Conservation (phyloP, 2,329 filamentous ascomycete genomes). For the Pseudonectria foliicola region DNA sequence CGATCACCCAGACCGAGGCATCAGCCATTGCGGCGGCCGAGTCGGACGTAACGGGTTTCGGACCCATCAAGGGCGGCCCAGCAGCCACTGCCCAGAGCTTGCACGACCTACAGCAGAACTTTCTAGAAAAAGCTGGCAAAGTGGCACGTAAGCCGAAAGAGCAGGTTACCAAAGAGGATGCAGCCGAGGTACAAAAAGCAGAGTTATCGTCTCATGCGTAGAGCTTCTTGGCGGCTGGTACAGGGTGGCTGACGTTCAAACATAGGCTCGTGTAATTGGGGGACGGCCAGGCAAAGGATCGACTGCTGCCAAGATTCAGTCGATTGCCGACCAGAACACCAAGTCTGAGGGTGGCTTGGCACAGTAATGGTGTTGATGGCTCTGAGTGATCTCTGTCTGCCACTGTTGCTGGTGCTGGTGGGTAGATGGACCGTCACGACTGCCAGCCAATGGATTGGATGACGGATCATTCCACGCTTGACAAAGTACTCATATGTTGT, state of each 20-base stretch:
- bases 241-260: no score
- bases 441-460: no score
- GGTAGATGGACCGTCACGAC: no score
- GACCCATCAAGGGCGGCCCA: slow-evolving; percentile 25
- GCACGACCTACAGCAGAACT: slow-evolving; percentile 28
- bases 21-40: slow-evolving; percentile 20
- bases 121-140: slow-evolving; percentile 22
- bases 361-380: no score
- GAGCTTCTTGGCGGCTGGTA: background rate
- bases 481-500: no score
- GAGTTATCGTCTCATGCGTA: slow-evolving; percentile 13
- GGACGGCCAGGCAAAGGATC: slow-evolving; percentile 19
- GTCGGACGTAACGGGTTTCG: slow-evolving; percentile 22
- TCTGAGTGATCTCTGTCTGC: no score
- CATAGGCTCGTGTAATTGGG: slow-evolving; percentile 12
- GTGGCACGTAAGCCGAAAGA: slow-evolving; percentile 21
- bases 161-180: slow-evolving; percentile 25
- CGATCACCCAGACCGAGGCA: no score
- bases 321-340: slow-evolving; percentile 20
- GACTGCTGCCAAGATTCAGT: slow-evolving; percentile 21
- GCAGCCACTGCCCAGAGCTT: slow-evolving; percentile 27
- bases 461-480: no score
- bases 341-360: slow-evolving; percentile 1
- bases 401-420: no score
- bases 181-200: slow-evolving; percentile 19